Percentiles rank a stretch among this genome's conserved stretches.
These are phyloP conservation scores for Calonectria ilicicola DNA, from an alignment of 2,329 filamentous ascomycete species.

Conservation along the genomic window DNA sequence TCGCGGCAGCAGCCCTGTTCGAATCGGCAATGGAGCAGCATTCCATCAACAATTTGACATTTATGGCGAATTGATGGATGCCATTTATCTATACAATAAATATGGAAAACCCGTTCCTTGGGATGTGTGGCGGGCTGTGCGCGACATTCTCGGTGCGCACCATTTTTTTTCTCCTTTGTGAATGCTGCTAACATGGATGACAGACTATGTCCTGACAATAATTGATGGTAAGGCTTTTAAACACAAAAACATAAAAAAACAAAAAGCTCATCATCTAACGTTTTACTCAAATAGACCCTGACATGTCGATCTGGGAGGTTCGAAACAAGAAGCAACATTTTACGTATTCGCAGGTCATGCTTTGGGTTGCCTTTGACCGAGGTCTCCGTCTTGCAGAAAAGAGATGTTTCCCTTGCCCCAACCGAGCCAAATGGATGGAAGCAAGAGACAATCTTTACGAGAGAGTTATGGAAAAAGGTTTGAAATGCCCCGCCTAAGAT, in stretches of 20 bases:
- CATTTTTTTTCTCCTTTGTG: fast-evolving
- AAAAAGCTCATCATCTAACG: not conserved
- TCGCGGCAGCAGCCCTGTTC: slow-evolving; percentile 76
- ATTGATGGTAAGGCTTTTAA: slow-evolving; percentile 60
- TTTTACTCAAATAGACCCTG: slow-evolving; percentile 60
- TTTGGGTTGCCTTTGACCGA: slow-evolving; percentile 85
- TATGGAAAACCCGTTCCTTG: slow-evolving; percentile 82
- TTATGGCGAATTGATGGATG: slow-evolving; percentile 83
- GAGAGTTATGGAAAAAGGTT: slow-evolving; percentile 79
- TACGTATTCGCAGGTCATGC: slow-evolving; percentile 84
- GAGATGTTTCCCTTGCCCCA: slow-evolving; percentile 80
- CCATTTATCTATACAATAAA: slow-evolving; percentile 83
- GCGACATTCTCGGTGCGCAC: slow-evolving; percentile 69
- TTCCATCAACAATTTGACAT: slow-evolving; percentile 84
- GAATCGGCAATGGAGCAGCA: slow-evolving; percentile 82
- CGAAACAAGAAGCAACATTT: slow-evolving; percentile 82
- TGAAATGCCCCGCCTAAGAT: too few species aligned
- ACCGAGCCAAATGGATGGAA: slow-evolving; percentile 73
- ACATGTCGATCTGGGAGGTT: slow-evolving; percentile 90
- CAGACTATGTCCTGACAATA: slow-evolving; percentile 77
- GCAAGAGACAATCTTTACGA: slow-evolving; percentile 78
- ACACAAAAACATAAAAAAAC: not conserved
- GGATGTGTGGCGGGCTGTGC: slow-evolving; percentile 80
- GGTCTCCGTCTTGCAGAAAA: slow-evolving; percentile 81
- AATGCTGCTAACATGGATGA: not conserved